These are phyloP conservation scores for Phoma sp. DNA, from an alignment of 2,329 filamentous ascomycete species.

Conservation along the genomic window DNA sequence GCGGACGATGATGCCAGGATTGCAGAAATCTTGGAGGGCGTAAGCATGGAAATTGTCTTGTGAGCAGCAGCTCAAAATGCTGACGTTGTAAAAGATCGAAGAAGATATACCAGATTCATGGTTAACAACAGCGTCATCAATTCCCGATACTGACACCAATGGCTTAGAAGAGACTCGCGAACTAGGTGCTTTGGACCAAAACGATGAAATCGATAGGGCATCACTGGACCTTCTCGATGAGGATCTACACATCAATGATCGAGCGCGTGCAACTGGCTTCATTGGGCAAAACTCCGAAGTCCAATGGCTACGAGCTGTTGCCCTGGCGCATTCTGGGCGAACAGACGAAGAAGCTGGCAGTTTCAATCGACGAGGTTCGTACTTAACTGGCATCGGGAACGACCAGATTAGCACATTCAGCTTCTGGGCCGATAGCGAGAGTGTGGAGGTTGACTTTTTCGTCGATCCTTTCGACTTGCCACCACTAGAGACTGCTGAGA, in stretches of 20 bases:
- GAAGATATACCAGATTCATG: slow-evolving; percentile 33
- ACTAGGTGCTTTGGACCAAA: slow-evolving; percentile 6
- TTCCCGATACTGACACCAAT: slow-evolving; percentile 28
- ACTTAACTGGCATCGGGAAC: slow-evolving; percentile 10
- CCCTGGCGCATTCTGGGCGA: slow-evolving; percentile 31
- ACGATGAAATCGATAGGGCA: slow-evolving; percentile 27
- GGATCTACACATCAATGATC: slow-evolving; percentile 34
- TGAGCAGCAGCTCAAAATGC: neutral
- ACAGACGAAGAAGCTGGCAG: slow-evolving; percentile 15
- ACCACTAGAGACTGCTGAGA: slow-evolving; percentile 37
- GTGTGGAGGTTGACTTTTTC: slow-evolving; percentile 30
- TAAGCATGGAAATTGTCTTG: slow-evolving; percentile 5
- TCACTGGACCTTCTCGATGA: slow-evolving; percentile 38
- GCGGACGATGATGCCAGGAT: slow-evolving; percentile 34
- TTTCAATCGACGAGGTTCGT: slow-evolving; percentile 15
- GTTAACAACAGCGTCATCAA: slow-evolving; percentile 22
- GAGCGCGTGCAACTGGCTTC: slow-evolving; percentile 42
- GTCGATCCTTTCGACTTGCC: slow-evolving; percentile 47
- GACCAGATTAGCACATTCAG: slow-evolving; percentile 42
- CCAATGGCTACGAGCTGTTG: slow-evolving; percentile 41
- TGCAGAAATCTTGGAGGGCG: slow-evolving; percentile 31
- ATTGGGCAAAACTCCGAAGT: slow-evolving; percentile 44
- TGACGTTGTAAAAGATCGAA: slow-evolving; percentile 33
- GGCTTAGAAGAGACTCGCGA: slow-evolving; percentile 21
- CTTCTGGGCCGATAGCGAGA: slow-evolving; percentile 45